Base-by-base conservation (phyloP, 2,329 filamentous ascomycete genomes). In the Talaromyces sp. region DNA sequence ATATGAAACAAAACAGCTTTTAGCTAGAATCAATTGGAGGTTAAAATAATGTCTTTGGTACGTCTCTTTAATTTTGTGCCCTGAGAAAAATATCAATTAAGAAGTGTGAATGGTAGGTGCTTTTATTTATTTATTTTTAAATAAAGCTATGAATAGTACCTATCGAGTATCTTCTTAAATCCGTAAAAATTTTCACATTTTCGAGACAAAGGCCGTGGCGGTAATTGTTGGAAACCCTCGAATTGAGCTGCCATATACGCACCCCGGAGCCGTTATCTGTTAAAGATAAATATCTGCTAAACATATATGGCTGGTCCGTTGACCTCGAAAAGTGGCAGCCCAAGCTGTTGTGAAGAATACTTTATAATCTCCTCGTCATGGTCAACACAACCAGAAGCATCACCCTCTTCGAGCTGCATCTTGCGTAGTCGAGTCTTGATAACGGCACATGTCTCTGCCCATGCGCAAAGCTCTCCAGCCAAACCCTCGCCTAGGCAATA, bases 401-500 rank as follows among this genome's bases (percentile, higher is more conserved):
- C 19, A 10, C 59, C 31, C 14, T 64, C 61, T 21, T 62, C 62
- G 1, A 73, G 26, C 49, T 74, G 69, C 58, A 72, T 70, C 56
- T 74, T 75, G 24, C 71, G 68, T 35, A 78, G 52, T 38, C 69
- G 68, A 6, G 69, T 69, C 55, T 71, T 65, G 50, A 77, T 68
- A 11, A 70, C 65, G 4, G 71, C 69, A 49, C 73, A 77, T 5
- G 74, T 69, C 29, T 78, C 76, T 19, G 74, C 69, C 76, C 76
- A 78, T 5, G 76, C 76, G 61, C 74, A 76, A 2, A 77, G 52
- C 32, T 69, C 75, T 1, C 76, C 76, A 1, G 75, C 66, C 9
- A 78, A 65, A 1, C 76, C 76, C 56, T 78, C 76, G 26, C 71
- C 75, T 19, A 77, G 65, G 31, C 70, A 71, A 56, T 72, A 77